Evolutionary conservation across 371 early-diverging fungal species (phyloP), one percentile per base, ranked within the genome.

Genomic region (Saksenaea oblongispora): DNA sequence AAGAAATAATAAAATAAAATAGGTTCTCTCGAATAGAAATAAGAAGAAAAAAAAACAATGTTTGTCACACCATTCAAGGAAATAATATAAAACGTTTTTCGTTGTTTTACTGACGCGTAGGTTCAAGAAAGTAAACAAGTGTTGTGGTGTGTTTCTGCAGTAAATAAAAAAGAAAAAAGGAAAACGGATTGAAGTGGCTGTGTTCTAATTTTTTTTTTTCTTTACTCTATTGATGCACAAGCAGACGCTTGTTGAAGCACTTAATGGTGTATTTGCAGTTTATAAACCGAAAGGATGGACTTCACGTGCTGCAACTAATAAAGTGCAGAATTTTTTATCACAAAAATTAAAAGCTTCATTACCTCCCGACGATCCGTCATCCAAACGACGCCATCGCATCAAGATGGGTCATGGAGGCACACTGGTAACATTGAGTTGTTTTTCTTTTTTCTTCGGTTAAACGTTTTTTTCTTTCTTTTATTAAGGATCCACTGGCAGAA

Each of bases 391-490:
- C 27, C 67, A 74, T 31, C 57, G 34, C 28, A 17, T 84, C 37
- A 84, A 84, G 61, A 69, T 82, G 39, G 84, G 84, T 5, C 84
- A 84, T 68, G 84, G 84, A 10, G 84, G 84, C 7, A 84, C 84
- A 10, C 64, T 84, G 64, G 78, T 75, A 72, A 41, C 27, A 41
- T 15, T 28, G 37, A 60, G n/a, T 3, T 0, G 15, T 18, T 5
- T 28, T 1, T 51, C 27, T 35, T 36, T 31, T 58, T 10, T 59
- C 27, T 14, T 11, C 18, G 54, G 26, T 22, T 55, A 34, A 18
- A 17, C 31, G 34, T 7, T 22, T 9, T 37, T 14, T 3, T n/a
- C 7, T 44, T 34, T 24, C 18, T 18, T 8, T 10, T n/a, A 39
- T 31, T 5, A 58, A 78, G 76, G 85, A 84, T 69, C 85, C 85